phyloP scores from a whole-genome alignment of 768 basidiomycete genomes.

The Pleurotus citrinopileatus region DNA sequence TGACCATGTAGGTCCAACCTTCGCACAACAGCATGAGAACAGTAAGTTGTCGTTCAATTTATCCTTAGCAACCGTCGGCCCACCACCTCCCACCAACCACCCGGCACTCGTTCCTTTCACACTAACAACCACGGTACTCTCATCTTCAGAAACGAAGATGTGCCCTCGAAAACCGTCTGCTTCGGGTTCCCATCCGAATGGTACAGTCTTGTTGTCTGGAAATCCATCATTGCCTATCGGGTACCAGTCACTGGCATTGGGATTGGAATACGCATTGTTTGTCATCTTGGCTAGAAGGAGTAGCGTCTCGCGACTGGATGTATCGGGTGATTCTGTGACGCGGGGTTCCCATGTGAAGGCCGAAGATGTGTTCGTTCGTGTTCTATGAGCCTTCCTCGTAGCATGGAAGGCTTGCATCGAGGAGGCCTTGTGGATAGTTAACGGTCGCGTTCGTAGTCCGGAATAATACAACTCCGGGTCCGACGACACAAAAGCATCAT shows the following conservation, averaged over 20 bases:
- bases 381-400: slow-evolving; percentile 35
- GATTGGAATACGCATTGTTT: slow-evolving; percentile 71
- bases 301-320: slow-evolving; percentile 67
- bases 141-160: slow-evolving; percentile 80
- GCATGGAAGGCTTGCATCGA: slow-evolving; percentile 37
- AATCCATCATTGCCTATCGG: slow-evolving; percentile 41
- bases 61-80: slow-evolving; percentile 84
- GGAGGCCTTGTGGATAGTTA: slow-evolving; percentile 44
- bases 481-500: slow-evolving; percentile 20
- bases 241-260: slow-evolving; percentile 66
- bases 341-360: slow-evolving; percentile 59
- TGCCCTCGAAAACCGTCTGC: slow-evolving; percentile 93
- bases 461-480: slow-evolving; percentile 30
- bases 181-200: slow-evolving; percentile 88
- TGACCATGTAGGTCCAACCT: slow-evolving; percentile 92
- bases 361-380: slow-evolving; percentile 20
- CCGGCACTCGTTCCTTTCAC: slow-evolving; percentile 93
- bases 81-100: slow-evolving; percentile 64
- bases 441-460: slow-evolving; percentile 34
- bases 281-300: slow-evolving; percentile 87
- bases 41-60: slow-evolving; percentile 95
- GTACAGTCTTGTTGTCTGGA: slow-evolving; percentile 42
- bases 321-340: slow-evolving; percentile 68
- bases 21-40: slow-evolving; percentile 94
- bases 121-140: slow-evolving; percentile 82